These are phyloP conservation scores for Aspergillus homomorphus DNA, from an alignment of 495 filamentous ascomycete genomes.

Conservation along the genomic window DNA sequence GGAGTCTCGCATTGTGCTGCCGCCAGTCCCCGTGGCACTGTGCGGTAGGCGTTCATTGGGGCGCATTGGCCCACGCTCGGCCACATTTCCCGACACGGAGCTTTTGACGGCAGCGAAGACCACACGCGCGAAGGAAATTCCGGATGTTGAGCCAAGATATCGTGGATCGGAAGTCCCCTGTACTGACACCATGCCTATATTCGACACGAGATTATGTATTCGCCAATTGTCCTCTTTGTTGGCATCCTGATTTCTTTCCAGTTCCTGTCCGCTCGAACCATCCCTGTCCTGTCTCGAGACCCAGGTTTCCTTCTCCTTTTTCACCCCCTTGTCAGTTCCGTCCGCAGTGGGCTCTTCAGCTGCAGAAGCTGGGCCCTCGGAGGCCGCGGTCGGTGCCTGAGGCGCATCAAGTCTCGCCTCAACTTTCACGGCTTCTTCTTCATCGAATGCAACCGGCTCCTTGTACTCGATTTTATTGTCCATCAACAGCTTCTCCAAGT, in stretches of 20 bases:
- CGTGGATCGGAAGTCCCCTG: constrained; percentile 73
- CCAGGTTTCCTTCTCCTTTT: constrained; percentile 25
- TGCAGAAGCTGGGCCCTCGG: constrained; percentile 11
- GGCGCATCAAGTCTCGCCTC: constrained; percentile 33
- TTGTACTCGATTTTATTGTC: constrained; percentile 69
- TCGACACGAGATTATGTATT: constrained; percentile 69
- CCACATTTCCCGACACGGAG: constrained; percentile 56
- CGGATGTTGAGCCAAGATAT: constrained; percentile 81
- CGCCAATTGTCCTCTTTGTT: constrained; percentile 58
- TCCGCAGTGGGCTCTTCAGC: constrained; percentile 19
- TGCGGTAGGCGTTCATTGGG: constrained; percentile 46
- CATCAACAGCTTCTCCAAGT: constrained; percentile 75
- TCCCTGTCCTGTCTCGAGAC: constrained; percentile 37
- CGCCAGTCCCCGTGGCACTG: constrained; percentile 47
- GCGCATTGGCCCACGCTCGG: constrained; percentile 56
- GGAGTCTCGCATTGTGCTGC: constrained; percentile 83
- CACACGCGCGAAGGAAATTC: constrained; percentile 90
- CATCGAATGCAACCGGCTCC: constrained; percentile 74
- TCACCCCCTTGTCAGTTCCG: constrained; percentile 23
- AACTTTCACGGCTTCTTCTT: constrained; percentile 43
- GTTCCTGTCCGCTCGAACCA: constrained; percentile 18
- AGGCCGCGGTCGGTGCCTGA: constrained; percentile 15
- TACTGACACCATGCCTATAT: constrained; percentile 73
- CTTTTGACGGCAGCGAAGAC: constrained; percentile 94
- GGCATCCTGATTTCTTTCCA: constrained; percentile 26